Evolutionary conservation across 2,329 filamentous ascomycete species (phyloP).

Genomic region (Hortaea werneckii): DNA sequence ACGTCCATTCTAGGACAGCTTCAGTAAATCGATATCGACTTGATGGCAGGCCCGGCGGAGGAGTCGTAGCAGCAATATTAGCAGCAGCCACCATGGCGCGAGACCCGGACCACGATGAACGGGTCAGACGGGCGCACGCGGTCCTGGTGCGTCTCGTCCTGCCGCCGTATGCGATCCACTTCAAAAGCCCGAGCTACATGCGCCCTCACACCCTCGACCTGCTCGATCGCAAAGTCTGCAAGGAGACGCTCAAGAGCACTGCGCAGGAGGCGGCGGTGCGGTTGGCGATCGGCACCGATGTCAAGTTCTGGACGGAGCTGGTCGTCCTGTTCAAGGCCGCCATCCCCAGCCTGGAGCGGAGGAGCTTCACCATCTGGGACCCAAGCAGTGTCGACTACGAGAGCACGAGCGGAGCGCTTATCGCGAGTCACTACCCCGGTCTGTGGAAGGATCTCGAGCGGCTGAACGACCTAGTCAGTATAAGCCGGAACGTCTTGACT

Average conservation of each 20-base stretch:
- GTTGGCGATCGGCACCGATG: slow-evolving; percentile 46
- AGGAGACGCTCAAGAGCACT: slow-evolving; percentile 50
- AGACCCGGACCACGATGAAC: not conserved
- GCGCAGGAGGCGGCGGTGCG: slow-evolving; percentile 43
- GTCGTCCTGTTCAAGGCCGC: slow-evolving; percentile 48
- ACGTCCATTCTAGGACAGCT: too few relatives aligned
- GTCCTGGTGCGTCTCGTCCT: slow-evolving; percentile 37
- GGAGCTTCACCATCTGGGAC: slow-evolving; percentile 52
- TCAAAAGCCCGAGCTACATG: slow-evolving; percentile 50
- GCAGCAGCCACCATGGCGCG: not conserved
- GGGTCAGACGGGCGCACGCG: slow-evolving; percentile 25
- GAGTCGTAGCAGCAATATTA: too few relatives aligned
- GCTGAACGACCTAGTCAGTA: slow-evolving; percentile 51
- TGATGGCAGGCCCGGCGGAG: too few relatives aligned
- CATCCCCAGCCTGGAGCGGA: slow-evolving; percentile 50
- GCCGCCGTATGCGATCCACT: slow-evolving; percentile 46
- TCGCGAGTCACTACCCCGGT: slow-evolving; percentile 48
- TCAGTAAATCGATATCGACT: too few relatives aligned
- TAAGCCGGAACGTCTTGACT: slow-evolving; percentile 52
- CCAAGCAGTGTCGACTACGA: slow-evolving; percentile 47
- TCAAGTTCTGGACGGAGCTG: slow-evolving; percentile 50
- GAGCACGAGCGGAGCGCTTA: slow-evolving; percentile 49
- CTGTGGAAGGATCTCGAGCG: slow-evolving; percentile 53
- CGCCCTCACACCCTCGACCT: slow-evolving; percentile 49
- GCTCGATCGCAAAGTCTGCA: slow-evolving; percentile 44